A percentile compares a stretch with the other conserved stretches of the same genome.
Conservation (phyloP, 2,329 filamentous ascomycete species). For the Cordyceps pruinosa region DNA sequence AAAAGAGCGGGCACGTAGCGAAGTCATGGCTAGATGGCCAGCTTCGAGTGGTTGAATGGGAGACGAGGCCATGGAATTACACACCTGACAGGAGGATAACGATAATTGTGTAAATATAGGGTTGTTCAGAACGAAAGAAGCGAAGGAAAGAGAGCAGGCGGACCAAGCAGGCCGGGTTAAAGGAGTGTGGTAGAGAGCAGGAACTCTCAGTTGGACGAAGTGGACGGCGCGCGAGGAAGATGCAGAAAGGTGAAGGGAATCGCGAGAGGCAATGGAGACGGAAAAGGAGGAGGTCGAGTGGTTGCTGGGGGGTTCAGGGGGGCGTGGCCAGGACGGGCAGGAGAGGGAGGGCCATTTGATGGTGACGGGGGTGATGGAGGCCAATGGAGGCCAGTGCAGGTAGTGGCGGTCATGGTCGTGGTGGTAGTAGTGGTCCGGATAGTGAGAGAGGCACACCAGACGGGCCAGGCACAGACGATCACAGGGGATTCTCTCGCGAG, state of each 20-base stretch:
- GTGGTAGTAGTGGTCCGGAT: no score
- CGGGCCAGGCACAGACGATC: no score
- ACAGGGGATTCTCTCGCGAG: no score
- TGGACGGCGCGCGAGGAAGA: constrained; percentile 16
- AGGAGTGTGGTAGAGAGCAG: constrained; percentile 51
- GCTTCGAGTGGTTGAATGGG: background rate
- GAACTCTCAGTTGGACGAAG: constrained; percentile 47
- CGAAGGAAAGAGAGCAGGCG: constrained; percentile 25
- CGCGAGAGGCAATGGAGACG: background rate
- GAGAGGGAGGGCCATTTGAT: no score
- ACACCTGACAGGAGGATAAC: background rate
- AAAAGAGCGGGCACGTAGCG: no score
- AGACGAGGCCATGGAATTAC: background rate
- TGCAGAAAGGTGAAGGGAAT: constrained; percentile 1
- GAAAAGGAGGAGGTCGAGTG: constrained; percentile 1
- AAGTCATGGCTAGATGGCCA: no score
- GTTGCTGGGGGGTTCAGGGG: background rate
- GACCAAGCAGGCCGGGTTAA: constrained; percentile 27
- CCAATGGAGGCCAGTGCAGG: background rate
- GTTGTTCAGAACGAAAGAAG: constrained; percentile 21
- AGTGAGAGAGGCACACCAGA: no score
- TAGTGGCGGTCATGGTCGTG: no score
- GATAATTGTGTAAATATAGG: constrained; percentile 12
- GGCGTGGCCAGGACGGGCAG: background rate
- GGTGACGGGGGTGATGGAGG: no score